Conservation (phyloP, 176 grass and related monocot genomes). For the Avena sativa region DNA sequence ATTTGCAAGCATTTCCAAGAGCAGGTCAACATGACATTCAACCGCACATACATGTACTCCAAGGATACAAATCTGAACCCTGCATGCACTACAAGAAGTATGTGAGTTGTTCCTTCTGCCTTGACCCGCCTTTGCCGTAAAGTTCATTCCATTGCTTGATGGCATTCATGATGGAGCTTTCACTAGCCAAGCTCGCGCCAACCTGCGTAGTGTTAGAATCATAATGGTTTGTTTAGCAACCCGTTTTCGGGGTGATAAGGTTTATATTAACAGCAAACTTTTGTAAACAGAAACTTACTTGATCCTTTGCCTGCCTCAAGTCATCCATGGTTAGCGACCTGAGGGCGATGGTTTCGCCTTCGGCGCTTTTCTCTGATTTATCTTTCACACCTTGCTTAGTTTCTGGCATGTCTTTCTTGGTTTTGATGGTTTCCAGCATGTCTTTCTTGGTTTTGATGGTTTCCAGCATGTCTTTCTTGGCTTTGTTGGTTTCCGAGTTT, state of each 20-base stretch:
- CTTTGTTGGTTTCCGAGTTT: slow-evolving; percentile 28
- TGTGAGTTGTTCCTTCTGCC: slow-evolving; percentile 67
- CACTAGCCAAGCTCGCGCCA: slow-evolving; percentile 65
- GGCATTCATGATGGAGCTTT: slow-evolving; percentile 65
- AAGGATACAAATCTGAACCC: background rate
- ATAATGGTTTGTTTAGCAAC: slow-evolving; percentile 14
- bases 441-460: background rate
- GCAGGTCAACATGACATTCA: slow-evolving; percentile 17
- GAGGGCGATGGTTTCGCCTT: slow-evolving; percentile 41
- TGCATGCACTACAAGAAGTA: slow-evolving; percentile 76
- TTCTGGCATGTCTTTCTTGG: background rate
- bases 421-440: slow-evolving; percentile 10
- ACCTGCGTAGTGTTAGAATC: slow-evolving; percentile 49
- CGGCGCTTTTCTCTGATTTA: background rate
- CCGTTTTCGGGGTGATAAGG: background rate
- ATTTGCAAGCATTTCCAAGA: background rate
- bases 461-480: background rate
- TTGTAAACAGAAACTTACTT: slow-evolving; percentile 51
- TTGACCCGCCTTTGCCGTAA: slow-evolving; percentile 84
- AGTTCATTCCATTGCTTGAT: slow-evolving; percentile 89
- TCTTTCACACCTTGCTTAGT: background rate
- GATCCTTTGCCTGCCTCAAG: slow-evolving; percentile 76
- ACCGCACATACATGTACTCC: background rate
- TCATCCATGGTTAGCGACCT: slow-evolving; percentile 90
- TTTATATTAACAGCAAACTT: background rate